Conservation (phyloP, 2,329 filamentous ascomycete genomes). For the Aspergillus pseudonomiae region DNA sequence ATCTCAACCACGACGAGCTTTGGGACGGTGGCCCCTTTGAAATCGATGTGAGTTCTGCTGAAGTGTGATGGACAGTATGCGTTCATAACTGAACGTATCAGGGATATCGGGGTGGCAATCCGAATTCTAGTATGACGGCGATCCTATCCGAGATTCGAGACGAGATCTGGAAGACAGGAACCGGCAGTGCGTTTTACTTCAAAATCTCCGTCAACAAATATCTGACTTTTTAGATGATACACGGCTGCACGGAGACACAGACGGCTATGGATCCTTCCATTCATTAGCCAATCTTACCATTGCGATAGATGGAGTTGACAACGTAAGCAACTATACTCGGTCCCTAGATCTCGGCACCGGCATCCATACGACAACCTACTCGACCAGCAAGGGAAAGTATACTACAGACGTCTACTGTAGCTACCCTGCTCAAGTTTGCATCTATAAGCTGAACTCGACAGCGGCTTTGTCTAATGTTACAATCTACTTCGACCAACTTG, state of each 20-base stretch:
- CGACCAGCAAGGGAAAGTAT: neutral
- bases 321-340: neutral
- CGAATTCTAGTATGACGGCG: neutral
- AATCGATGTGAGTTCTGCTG: neutral
- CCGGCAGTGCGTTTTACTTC: neutral
- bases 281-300: neutral
- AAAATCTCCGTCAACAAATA: neutral
- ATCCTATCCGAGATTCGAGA: neutral
- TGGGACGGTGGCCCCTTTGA: neutral
- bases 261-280: neutral
- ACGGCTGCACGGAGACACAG: neutral
- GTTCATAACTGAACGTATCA: neutral
- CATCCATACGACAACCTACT: neutral
- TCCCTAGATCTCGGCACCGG: neutral
- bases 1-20: neutral
- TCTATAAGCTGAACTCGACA: slow-evolving; percentile 39
- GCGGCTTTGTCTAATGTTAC: slow-evolving; percentile 44
- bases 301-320: neutral
- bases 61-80: neutral
- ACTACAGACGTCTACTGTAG: slow-evolving; percentile 22
- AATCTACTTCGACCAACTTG: slow-evolving; percentile 44
- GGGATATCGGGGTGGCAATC: neutral
- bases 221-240: neutral
- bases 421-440: slow-evolving; percentile 45
- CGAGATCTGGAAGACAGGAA: neutral